Base-by-base conservation (phyloP, 257 asterid species). In the Forsythia suspensa region DNA sequence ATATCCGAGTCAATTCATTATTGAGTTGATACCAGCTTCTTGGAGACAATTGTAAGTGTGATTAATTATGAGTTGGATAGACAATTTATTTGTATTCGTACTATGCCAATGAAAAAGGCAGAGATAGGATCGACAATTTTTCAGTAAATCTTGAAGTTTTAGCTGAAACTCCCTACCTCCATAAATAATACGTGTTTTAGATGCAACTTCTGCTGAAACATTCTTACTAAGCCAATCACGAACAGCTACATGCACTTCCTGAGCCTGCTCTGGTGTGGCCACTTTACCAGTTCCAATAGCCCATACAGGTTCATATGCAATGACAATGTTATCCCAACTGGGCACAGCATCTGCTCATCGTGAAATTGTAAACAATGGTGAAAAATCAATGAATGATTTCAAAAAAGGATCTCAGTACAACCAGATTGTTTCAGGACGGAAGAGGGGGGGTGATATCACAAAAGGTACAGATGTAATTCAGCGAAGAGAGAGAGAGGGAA, bases 231-330 rank as follows among this genome's bases (percentile, higher is more conserved):
- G 94, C 97, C 99, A 96, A 86, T 92, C 96, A 72, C 99, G 95
- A 80, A 92, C 89, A 76, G 98, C 98, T 71, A 82, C 88, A 71
- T 96, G 99, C 79, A 96, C 99, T 85, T 96, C 98, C 85, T 96
- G 99, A 75, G 99, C 98, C 90, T 96, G 99, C 90, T 92, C 94
- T 4, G 98, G 98, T 76, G 99, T 68, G 73, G 99, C 98, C 82
- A 94, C 98, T 88, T 96, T 96, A 80, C 98, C 99, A 39, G 99
- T 94, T 85, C 99, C 99, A 78, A 94, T 96, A n/a, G 99, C 99
- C 98, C 99, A 96, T 37, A 94, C 99, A 24, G 99, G 99, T 85
- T 96, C 99, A 75, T 94, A 94, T 42, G 99, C 99, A 79, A 96
- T 80, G 41, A 96, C 98, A 51, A 96, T 81, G 61, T 94, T 84